Conservation (phyloP, 495 filamentous ascomycete species). For the Neurospora tetraspora region DNA sequence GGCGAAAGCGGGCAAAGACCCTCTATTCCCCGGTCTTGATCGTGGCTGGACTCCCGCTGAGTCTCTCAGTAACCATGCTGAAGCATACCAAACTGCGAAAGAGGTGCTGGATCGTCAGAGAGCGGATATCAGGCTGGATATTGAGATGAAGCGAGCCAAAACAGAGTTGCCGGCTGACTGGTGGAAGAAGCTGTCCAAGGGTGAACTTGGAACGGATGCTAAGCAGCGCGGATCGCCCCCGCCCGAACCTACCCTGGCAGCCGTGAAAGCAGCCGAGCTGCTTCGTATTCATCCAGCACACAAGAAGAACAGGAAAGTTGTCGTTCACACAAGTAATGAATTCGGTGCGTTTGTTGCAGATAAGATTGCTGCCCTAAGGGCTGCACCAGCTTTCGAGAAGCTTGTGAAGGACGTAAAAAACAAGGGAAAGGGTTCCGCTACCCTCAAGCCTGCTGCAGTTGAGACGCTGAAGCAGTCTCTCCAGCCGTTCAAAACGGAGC, state of each 20-base stretch:
- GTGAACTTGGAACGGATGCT: neutral
- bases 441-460: conserved; percentile 6
- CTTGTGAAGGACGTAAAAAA: neutral
- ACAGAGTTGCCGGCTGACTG: conserved; percentile 19
- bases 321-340: neutral
- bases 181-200: conserved; percentile 12
- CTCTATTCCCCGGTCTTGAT: conserved; percentile 15
- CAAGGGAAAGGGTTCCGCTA: conserved; percentile 4
- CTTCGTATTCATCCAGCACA: conserved; percentile 15
- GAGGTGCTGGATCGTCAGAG: conserved; percentile 13
- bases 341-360: conserved; percentile 4
- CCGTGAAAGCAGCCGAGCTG: conserved; percentile 10
- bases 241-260: conserved; percentile 9
- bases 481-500: conserved; percentile 7
- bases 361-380: conserved; percentile 5
- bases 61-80: conserved; percentile 17
- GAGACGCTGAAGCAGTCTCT: conserved; percentile 8
- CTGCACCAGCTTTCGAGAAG: conserved; percentile 6
- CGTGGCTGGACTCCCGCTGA: conserved; percentile 19
- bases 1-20: conserved; percentile 14
- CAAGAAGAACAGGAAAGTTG: conserved; percentile 6
- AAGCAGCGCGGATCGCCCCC: conserved; percentile 6
- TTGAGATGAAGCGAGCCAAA: conserved; percentile 14
- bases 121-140: conserved; percentile 16
- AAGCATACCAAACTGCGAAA: conserved; percentile 14